Evolutionary conservation across 257 asterid species (phyloP).

Genomic region (Mitragyna speciosa): DNA sequence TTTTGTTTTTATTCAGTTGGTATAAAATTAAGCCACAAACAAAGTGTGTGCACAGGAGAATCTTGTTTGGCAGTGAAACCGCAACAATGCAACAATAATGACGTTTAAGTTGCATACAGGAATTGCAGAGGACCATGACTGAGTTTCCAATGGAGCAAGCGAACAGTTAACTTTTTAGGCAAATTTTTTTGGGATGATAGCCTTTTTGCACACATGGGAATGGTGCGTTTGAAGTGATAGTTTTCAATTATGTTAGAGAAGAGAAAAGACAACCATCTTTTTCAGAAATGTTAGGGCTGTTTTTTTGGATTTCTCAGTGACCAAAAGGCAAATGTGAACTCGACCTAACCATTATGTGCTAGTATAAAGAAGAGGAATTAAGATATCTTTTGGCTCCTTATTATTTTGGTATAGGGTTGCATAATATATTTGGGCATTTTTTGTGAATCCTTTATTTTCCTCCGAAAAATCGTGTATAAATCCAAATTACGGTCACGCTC

Average conservation of each 20-base stretch:
- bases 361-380: background rate
- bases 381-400: background rate
- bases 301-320: background rate
- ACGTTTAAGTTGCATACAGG: conserved; percentile 6
- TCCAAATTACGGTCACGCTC: too few species aligned
- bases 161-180: conserved; percentile 25
- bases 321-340: background rate
- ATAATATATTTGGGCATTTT: too few species aligned
- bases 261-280: conserved; percentile 66
- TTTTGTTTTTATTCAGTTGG: background rate
- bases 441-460: too few species aligned
- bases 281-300: conserved; percentile 40
- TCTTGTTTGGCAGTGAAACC: background rate
- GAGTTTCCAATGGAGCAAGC: conserved; percentile 11
- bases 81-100: conserved; percentile 3
- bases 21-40: conserved; percentile 1
- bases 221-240: conserved; percentile 54
- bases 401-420: too few species aligned
- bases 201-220: conserved; percentile 8
- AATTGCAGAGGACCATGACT: conserved; percentile 15
- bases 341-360: background rate
- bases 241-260: conserved; percentile 55
- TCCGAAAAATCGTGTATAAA: too few species aligned
- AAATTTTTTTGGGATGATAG: conserved; percentile 19
- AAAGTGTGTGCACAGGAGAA: background rate